Conservation (phyloP, 345 rosid genomes). For the Melaleuca quinquenervia region DNA sequence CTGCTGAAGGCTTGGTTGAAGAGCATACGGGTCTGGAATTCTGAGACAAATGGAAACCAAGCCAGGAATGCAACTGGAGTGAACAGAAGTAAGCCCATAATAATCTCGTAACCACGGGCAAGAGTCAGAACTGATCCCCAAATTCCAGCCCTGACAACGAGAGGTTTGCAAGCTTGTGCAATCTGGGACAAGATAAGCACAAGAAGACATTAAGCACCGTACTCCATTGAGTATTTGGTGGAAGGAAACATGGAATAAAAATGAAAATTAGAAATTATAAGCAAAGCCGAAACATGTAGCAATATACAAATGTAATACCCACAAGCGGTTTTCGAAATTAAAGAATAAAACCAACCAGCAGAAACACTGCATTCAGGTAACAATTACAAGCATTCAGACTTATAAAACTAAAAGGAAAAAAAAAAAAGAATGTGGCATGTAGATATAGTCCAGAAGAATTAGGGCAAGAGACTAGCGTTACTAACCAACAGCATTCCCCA, state of each 20-base stretch:
- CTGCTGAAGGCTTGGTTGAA: constrained; percentile 99
- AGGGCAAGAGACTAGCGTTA: not conserved
- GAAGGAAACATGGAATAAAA: not conserved
- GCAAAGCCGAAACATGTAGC: not conserved
- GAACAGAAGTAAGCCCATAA: constrained; percentile 89
- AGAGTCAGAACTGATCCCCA: constrained; percentile 90
- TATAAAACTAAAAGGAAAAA: not conserved
- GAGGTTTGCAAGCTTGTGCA: constrained; percentile 90
- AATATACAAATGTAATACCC: not conserved
- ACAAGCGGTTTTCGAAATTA: not conserved
- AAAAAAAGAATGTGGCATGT: not conserved
- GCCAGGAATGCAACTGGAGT: constrained; percentile 98
- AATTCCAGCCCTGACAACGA: constrained; percentile 59
- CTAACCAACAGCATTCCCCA: constrained; percentile 98
- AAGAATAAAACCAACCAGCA: not conserved
- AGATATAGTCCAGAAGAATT: not conserved
- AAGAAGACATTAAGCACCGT: not conserved
- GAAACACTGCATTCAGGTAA: not conserved
- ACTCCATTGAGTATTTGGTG: not conserved
- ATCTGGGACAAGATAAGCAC: constrained; percentile 29
- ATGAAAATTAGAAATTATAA: not conserved
- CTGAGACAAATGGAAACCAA: constrained; percentile 98
- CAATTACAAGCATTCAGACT: not conserved
- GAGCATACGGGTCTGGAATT: constrained; percentile 98
- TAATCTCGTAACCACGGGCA: constrained; percentile 90